Base-by-base conservation (phyloP, 2,329 filamentous ascomycete genomes). In the Colletotrichum brevisporum region DNA sequence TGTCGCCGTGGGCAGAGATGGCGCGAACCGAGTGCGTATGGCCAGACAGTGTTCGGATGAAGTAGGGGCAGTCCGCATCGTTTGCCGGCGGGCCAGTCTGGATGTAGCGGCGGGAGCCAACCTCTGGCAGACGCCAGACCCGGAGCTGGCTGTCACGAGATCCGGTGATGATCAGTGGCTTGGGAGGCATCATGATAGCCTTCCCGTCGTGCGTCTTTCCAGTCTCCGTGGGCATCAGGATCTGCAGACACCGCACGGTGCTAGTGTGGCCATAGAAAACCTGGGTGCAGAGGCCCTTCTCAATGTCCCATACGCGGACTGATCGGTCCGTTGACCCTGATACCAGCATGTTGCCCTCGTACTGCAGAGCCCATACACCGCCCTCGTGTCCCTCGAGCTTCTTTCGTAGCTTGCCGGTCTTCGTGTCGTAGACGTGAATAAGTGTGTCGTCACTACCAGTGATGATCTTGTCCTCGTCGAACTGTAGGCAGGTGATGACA, bases 231-330 rank as follows among this genome's bases (percentile, higher is more conserved):
- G 96, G 94, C 86, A 97, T 92, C 51, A 99, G 85, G 65, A 99
- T 98, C 77, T 98, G 95, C 70, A 99, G 84, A 77, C 96, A 99
- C 72, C 96, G 91, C 4, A 99, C 96, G 15, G 96, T 99, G 50
- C 95, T 98, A 10, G 96, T 99, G 78, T 99, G 96, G 0, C 96
- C 97, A 77, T 98, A 95, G 78, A 99, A 99, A 0, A 97, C 92
- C 78, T 99, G 96, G 12, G 95, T 95, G 79, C 95, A 98, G 53
- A 93, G 89, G 0, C 95, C 96, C 75, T 92, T 92, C 76, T 97
- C 94, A 72, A 99, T 98, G 78, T 99, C 95, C 96, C 96, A 99
- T 0, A 99, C 95, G n/a, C 96, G 91, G n/a, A 99, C 96, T 12
- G 96, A 97, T 54, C 96, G 88, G 80, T 99, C 96, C 0, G 96